Base-by-base conservation (phyloP, 441 rosid species). In the Hura crepitans region DNA sequence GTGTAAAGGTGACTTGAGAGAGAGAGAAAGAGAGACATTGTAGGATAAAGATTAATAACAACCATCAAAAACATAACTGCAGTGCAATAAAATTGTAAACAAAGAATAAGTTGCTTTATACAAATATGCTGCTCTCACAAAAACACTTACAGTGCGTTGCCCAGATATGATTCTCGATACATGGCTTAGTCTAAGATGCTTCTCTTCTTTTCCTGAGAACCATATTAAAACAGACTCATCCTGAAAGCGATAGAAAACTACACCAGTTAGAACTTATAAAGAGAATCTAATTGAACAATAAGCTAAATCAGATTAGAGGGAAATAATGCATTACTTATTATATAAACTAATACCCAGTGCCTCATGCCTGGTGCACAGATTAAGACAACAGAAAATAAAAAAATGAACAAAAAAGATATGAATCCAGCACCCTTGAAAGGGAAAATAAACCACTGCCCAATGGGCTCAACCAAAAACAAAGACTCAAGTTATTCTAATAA, bases 221-320 rank as follows among this genome's bases (percentile, higher is more conserved):
- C 99, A 95, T 86, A 91, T 95, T 80, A 95, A 84, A 82, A 89
- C 88, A 65, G 93, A 88, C 78, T 86, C 99, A 60, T 95, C 99
- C 99, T 92, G 97, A 77, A 83, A 80, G 55, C 68, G 71, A 75
- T 49, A 35, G 74, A 60, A 70, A 39, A 66, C 62, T 35, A 39
- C 74, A 57, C 31, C 49, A 50, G n/a, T 74, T 39, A 72, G 58
- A 68, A 59, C 23, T 47, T 74, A 45, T 49, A 53, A 46, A 20
- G 62, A 70, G 54, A 42, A 66, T 33, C 45, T n/a, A 25, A 28
- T 68, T 68, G 23, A 66, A 54, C 30, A 46, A 43, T 65, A 54
- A 70, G 62, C 63, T 55, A 72, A n/a, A 53, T 49, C 45, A 74
- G 57, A 63, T 68, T 33, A 20, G 74, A 45, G n/a, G 65, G 11